These are phyloP conservation scores for Nannochloris sp. DNA, from an alignment of 139 green algal species.

Conservation along the genomic window DNA sequence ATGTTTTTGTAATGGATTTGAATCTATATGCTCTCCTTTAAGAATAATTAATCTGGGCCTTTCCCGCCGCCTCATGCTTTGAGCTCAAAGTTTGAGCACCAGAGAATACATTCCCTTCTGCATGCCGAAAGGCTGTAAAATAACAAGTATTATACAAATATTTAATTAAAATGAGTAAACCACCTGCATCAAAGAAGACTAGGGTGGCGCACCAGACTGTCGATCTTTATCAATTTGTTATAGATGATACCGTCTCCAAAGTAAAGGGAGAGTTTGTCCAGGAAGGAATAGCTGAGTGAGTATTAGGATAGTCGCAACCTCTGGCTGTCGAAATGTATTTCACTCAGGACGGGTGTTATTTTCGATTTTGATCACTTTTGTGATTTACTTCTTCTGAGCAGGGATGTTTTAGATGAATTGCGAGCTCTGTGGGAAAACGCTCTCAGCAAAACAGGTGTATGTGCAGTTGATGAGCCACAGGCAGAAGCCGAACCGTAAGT, in stretches of 20 bases:
- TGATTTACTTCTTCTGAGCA: conserved; percentile 11
- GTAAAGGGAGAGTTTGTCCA: conserved; percentile 61
- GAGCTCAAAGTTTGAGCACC: no score
- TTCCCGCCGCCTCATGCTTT: no score
- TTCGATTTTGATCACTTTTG: not conserved
- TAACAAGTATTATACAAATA: not conserved
- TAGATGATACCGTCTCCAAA: conserved; percentile 60
- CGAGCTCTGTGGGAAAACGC: conserved; percentile 46
- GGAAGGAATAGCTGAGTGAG: conserved; percentile 66
- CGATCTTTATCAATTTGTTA: conserved; percentile 33
- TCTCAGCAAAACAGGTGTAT: conserved; percentile 37
- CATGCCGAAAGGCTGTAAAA: no score
- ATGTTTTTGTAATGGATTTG: no score
- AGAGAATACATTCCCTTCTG: no score
- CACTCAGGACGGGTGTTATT: no score
- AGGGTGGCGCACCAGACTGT: no score
- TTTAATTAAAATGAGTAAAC: no score
- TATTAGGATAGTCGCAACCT: not conserved
- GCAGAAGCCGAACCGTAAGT: conserved; percentile 9
- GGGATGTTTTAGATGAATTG: conserved; percentile 50
- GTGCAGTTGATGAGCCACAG: conserved; percentile 13
- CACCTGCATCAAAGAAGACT: no score
- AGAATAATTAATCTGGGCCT: no score
- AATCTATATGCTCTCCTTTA: no score
- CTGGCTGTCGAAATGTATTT: no score